These are phyloP conservation scores for Geranium rotundifolium DNA, from an alignment of 345 rosid genomes.

Conservation along the genomic window DNA sequence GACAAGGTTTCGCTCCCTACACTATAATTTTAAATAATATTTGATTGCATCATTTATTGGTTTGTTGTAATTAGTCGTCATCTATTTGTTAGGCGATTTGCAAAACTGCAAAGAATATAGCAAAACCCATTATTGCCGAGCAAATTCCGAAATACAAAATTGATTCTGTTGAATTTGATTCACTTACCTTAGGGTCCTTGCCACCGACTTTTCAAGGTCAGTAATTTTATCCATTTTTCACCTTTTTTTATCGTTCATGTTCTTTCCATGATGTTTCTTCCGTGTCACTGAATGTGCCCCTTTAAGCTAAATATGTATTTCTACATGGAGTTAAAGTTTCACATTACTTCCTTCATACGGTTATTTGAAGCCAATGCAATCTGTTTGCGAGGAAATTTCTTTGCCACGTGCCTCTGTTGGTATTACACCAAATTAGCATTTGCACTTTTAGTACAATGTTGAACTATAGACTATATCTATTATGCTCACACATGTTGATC, in stretches of 20 bases:
- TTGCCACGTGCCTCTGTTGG: no score
- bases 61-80: slow-evolving; percentile 3
- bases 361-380: no score
- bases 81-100: slow-evolving; percentile 58
- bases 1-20: slow-evolving; percentile 52
- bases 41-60: not conserved
- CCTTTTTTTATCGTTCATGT: not conserved
- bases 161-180: slow-evolving; percentile 78
- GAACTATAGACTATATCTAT: no score
- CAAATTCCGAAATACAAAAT: slow-evolving; percentile 88
- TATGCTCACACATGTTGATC: slow-evolving; percentile 2
- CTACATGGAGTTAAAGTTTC: no score
- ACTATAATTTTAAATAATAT: not conserved
- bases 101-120: slow-evolving; percentile 56
- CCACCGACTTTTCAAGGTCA: slow-evolving; percentile 90
- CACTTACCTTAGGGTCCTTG: slow-evolving; percentile 71
- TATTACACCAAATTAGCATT: no score
- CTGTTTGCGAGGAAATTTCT: no score
- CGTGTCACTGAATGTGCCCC: no score
- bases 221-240: not conserved
- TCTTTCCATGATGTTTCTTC: not conserved
- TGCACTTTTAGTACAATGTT: no score
- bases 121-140: slow-evolving; percentile 77
- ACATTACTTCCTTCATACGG: no score
- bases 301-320: no score